These are phyloP conservation scores for Monosporascus sp. DNA, from an alignment of 2,329 filamentous ascomycete genomes.

Conservation along the genomic window DNA sequence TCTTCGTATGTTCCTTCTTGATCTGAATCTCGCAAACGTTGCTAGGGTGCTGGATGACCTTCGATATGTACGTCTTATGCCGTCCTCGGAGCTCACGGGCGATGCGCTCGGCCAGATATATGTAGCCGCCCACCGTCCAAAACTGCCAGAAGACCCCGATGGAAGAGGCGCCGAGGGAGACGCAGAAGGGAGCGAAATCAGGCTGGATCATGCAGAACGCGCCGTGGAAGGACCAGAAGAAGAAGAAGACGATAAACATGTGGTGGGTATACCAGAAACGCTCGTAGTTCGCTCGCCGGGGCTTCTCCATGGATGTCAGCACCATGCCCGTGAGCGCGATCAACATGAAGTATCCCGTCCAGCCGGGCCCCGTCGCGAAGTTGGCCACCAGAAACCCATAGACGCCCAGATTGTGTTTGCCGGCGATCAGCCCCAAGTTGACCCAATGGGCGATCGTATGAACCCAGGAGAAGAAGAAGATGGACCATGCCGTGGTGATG, in stretches of 20 bases:
- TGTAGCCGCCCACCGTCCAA: slow-evolving; percentile 79
- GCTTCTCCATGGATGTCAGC: slow-evolving; percentile 70
- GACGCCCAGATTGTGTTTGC: slow-evolving; percentile 70
- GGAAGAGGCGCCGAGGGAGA: slow-evolving; percentile 58
- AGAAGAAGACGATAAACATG: slow-evolving; percentile 81
- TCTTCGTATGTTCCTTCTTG: slow-evolving; percentile 83
- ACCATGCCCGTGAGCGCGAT: slow-evolving; percentile 74
- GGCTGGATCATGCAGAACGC: slow-evolving; percentile 89
- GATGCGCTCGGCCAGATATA: slow-evolving; percentile 74
- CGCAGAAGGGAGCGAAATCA: slow-evolving; percentile 74
- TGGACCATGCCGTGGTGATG: slow-evolving; percentile 79
- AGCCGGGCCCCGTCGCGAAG: slow-evolving; percentile 73
- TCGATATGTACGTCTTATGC: slow-evolving; percentile 81
- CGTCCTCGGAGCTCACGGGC: slow-evolving; percentile 73
- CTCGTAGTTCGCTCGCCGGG: slow-evolving; percentile 75
- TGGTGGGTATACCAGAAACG: slow-evolving; percentile 91
- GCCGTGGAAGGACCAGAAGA: slow-evolving; percentile 87
- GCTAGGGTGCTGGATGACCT: slow-evolving; percentile 84
- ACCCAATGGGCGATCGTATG: slow-evolving; percentile 85
- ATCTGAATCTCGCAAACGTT: slow-evolving; percentile 89
- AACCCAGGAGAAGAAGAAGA: slow-evolving; percentile 83
- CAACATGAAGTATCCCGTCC: slow-evolving; percentile 84
- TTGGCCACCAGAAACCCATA: slow-evolving; percentile 74
- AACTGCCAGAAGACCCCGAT: slow-evolving; percentile 84
- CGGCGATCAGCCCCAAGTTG: slow-evolving; percentile 74